Base-by-base conservation (phyloP, 1,139 yeast species). In the Fermentozyma sake region DNA sequence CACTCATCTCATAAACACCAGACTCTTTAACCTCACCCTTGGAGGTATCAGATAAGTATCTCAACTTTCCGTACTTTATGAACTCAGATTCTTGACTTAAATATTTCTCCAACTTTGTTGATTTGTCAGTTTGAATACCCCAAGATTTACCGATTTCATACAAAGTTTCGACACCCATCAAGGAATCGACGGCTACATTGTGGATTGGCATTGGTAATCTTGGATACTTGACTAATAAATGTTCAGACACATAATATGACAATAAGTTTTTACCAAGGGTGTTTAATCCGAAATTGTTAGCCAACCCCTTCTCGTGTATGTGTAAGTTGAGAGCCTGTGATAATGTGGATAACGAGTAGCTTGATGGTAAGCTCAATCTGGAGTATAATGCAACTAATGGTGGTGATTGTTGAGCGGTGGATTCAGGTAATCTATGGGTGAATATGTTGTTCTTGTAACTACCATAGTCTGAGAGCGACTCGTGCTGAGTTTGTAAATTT, bases 121-220 rank as follows among this genome's bases (percentile, higher is more conserved):
- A 59, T 13, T 63, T 58, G 51, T 87, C 96, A 18, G 70, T 67
- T 55, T 85, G 91, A 30, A 91, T 79, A 56, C 98, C 98, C 97
- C 97, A 91, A 17, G 61, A 48, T 45, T 64, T 68, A 16, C 89
- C 96, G 21, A 87, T 61, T 26, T 69, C 71, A 23, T 73, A 61
- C 36, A 91, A 63, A 1, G 87, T 68, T 11, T 66, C 68, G 22
- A 74, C 71, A 2, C 91, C 84, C 55, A 80, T 68, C 49, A 76
- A 82, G 5, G 93, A 68, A 41, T 81, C 79, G 5, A 83, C 76
- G 1, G 93, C 87, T 16, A 77, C 72, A 43, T 79, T 76, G 37
- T 86, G 73, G 15, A 89, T 79, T 8, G 77, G 71, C 43, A 81
- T 72, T 16, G 99, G 97, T 37, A 93, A 68, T 50, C 99, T 75